Conservation (phyloP, 1,284 basidiomycete genomes). For the Psilocybe mexicana region DNA sequence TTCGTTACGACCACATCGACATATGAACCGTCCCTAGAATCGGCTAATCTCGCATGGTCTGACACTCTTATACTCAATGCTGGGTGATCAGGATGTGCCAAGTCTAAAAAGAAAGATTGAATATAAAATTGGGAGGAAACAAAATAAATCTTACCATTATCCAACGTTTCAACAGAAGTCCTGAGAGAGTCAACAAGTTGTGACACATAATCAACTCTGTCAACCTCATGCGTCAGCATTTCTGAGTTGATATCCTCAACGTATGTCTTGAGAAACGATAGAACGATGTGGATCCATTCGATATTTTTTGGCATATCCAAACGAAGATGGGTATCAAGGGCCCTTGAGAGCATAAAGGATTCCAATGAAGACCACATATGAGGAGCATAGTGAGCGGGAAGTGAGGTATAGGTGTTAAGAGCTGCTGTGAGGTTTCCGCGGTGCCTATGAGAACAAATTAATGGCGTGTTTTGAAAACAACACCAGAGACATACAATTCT, state of each 20-base stretch:
- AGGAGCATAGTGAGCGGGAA: slow-evolving; percentile 82
- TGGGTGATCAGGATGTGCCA: slow-evolving; percentile 68
- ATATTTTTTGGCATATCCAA: slow-evolving; percentile 58
- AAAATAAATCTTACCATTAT: slow-evolving; percentile 47
- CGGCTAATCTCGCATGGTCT: slow-evolving; percentile 47
- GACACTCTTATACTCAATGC: slow-evolving; percentile 54
- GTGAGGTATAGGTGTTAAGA: slow-evolving; percentile 68
- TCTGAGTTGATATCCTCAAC: slow-evolving; percentile 56
- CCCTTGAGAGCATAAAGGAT: slow-evolving; percentile 70
- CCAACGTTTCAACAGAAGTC: slow-evolving; percentile 48
- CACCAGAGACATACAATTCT: slow-evolving; percentile 64
- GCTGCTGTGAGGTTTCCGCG: slow-evolving; percentile 64
- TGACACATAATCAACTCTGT: slow-evolving; percentile 53
- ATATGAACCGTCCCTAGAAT: slow-evolving; percentile 63
- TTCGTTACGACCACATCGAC: slow-evolving; percentile 63
- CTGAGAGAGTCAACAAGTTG: slow-evolving; percentile 53
- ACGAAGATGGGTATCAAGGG: slow-evolving; percentile 62
- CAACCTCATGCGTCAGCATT: slow-evolving; percentile 51
- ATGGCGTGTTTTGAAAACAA: not conserved
- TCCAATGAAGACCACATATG: slow-evolving; percentile 79
- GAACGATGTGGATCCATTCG: slow-evolving; percentile 74
- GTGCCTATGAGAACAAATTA: slow-evolving; percentile 46
- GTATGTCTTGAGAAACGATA: slow-evolving; percentile 70
- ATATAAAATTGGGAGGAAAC: not conserved
- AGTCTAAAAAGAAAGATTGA: slow-evolving; percentile 44